Evolutionary conservation across 1,284 basidiomycete species (phyloP).

Genomic region (Laetiporus sulphureus): DNA sequence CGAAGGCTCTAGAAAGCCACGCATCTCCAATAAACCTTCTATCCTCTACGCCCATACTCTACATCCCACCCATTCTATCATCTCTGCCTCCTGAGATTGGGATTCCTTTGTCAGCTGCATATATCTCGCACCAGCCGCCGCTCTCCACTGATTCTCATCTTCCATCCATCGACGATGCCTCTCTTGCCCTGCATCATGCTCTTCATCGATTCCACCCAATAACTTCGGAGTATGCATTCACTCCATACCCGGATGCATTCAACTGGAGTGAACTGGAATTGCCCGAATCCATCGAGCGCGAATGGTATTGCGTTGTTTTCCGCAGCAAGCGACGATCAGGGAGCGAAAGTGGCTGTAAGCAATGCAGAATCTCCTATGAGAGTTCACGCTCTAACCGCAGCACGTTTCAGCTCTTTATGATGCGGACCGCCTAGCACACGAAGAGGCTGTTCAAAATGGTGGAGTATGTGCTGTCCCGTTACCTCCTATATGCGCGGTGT

Average conservation of each 20-base stretch:
- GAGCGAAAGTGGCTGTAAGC: constrained; percentile 62
- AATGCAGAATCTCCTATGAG: constrained; percentile 5
- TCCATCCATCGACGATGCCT: constrained; percentile 77
- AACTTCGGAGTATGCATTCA: constrained; percentile 53
- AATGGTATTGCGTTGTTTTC: constrained; percentile 91
- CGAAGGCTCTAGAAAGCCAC: too few species aligned
- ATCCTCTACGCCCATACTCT: constrained; percentile 59
- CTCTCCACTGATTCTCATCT: constrained; percentile 67
- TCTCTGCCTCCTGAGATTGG: constrained; percentile 48
- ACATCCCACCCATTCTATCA: constrained; percentile 74
- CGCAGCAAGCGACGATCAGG: constrained; percentile 70
- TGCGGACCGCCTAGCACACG: constrained; percentile 81
- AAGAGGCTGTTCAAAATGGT: constrained; percentile 84
- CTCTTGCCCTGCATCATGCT: constrained; percentile 79
- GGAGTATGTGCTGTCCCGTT: constrained; percentile 44
- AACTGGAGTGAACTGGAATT: constrained; percentile 78
- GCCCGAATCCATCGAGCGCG: constrained; percentile 63
- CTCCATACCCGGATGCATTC: constrained; percentile 70
- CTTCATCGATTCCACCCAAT: constrained; percentile 71
- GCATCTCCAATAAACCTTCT: too few species aligned
- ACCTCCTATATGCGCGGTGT: background rate
- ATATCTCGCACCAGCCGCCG: too few species aligned
- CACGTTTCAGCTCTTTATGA: constrained; percentile 75
- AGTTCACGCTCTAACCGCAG: constrained; percentile 2
- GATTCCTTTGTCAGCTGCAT: too few species aligned